Percentiles rank a stretch among this genome's conserved stretches.
These are phyloP conservation scores for Pleurotus pulmonarius DNA, from an alignment of 768 basidiomycete species.

Conservation along the genomic window DNA sequence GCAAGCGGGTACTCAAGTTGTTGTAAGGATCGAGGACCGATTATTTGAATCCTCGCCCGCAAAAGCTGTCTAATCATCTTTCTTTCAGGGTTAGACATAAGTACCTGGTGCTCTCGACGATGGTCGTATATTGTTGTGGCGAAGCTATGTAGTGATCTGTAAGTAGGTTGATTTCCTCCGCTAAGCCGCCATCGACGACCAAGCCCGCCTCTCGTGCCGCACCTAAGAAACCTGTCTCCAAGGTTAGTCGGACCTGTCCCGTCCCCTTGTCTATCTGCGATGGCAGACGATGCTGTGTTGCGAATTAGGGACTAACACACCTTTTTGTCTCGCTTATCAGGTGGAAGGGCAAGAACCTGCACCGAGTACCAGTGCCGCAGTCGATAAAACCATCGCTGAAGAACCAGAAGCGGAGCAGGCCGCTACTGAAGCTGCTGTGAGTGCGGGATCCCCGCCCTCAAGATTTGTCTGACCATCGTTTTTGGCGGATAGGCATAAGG, in stretches of 20 bases:
- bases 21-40: no score
- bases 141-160: no score
- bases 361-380: slow-evolving; percentile 28
- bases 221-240: slow-evolving; percentile 41
- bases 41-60: no score
- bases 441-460: neutral
- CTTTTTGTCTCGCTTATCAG: slow-evolving; percentile 13
- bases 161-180: slow-evolving; percentile 12
- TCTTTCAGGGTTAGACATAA: no score
- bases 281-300: no score
- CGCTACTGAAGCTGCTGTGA: slow-evolving; percentile 22
- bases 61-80: no score
- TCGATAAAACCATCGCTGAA: slow-evolving; percentile 51
- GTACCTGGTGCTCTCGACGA: no score
- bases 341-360: slow-evolving; percentile 36
- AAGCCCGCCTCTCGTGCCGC: slow-evolving; percentile 25
- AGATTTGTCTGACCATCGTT: neutral
- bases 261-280: no score
- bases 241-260: slow-evolving; percentile 42
- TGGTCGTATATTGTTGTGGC: no score
- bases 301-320: no score
- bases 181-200: slow-evolving; percentile 39
- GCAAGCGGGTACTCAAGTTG: no score
- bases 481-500: neutral
- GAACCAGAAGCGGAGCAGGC: slow-evolving; percentile 45